Evolutionary conservation across 495 filamentous ascomycete genomes (phyloP), one percentile per base, ranked within the genome.

Genomic region (Neurospora tetraspora): DNA sequence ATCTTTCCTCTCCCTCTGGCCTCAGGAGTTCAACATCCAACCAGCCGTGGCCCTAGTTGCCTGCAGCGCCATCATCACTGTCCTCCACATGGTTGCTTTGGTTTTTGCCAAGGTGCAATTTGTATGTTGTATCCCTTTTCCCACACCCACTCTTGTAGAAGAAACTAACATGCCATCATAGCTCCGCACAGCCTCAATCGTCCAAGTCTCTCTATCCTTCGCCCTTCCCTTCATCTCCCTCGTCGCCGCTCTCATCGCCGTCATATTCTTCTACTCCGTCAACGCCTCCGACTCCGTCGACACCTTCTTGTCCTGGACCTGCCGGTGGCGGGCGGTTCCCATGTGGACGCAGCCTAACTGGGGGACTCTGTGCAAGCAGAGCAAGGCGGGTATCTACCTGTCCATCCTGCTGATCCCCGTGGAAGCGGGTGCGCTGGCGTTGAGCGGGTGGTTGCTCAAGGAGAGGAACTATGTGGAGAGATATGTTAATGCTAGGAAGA

Each of bases 241-340:
- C 68, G 76, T 80, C 53, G 84, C 82, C 61, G 81, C 81, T n/a
- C 76, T 88, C 72, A 80, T 88, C 72, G 82, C 82, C 74, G 82
- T 85, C 71, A 69, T 81, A 69, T 85, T 88, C 79, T 88, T 85
- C 80, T 89, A 89, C 74, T 81, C 79, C 68, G 82, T 86, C 80
- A 86, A 88, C 73, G 75, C 82, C 34, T 87, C 86, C 2, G 76
- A 76, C 47, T 80, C 77, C 7, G 77, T 80, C 71, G 83, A 84
- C 75, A 85, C 85, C 45, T 76, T 88, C 38, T 75, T 87, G 76
- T 86, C 83, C 77, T 89, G 87, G 87, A 84, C 82, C 36, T 89
- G 87, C 79, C 85, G 84, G 69, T 89, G 86, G 86, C 75, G 75
- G 6, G 73, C 77, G 45, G 74, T 86, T 37, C 75, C 76, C 73